Percentiles rank a stretch among this genome's conserved stretches.
These are phyloP conservation scores for Psilocybe subaeruginosa DNA, from an alignment of 768 basidiomycete species.

Conservation along the genomic window DNA sequence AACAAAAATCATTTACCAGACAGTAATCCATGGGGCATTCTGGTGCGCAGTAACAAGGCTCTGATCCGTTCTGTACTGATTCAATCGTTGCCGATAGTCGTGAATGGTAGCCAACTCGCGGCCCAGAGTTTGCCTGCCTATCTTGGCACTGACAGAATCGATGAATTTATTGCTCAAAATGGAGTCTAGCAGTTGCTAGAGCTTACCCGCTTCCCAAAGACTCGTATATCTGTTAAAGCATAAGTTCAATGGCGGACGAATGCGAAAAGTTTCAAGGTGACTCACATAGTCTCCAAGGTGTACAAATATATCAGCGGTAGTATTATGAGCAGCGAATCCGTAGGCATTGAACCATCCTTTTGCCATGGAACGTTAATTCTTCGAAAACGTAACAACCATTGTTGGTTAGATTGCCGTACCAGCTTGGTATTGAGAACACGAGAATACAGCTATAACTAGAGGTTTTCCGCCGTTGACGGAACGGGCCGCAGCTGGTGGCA, in stretches of 20 bases:
- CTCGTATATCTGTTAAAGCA: conserved; percentile 47
- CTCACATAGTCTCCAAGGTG: conserved; percentile 66
- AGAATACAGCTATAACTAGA: conserved; percentile 59
- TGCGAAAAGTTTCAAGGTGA: background rate
- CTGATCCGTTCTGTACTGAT: conserved; percentile 55
- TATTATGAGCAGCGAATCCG: conserved; percentile 55
- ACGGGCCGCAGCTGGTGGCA: conserved; percentile 41
- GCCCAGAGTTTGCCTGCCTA: conserved; percentile 53
- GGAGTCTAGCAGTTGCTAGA: background rate
- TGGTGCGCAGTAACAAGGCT: conserved; percentile 52
- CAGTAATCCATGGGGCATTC: conserved; percentile 56
- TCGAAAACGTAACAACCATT: background rate
- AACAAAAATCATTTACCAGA: conserved; percentile 40
- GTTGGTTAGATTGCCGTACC: conserved; percentile 29
- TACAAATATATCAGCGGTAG: conserved; percentile 53
- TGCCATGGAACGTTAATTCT: background rate
- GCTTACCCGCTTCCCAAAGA: conserved; percentile 39
- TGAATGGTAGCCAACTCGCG: conserved; percentile 58
- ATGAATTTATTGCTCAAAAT: background rate
- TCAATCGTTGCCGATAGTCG: conserved; percentile 55
- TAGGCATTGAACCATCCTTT: conserved; percentile 66
- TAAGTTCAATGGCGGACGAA: background rate
- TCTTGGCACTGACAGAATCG: conserved; percentile 35
- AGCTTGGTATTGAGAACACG: conserved; percentile 57
- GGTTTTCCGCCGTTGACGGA: conserved; percentile 56